These are phyloP conservation scores for Dactylellina sp. DNA, from an alignment of 2,329 filamentous ascomycete species.

Conservation along the genomic window DNA sequence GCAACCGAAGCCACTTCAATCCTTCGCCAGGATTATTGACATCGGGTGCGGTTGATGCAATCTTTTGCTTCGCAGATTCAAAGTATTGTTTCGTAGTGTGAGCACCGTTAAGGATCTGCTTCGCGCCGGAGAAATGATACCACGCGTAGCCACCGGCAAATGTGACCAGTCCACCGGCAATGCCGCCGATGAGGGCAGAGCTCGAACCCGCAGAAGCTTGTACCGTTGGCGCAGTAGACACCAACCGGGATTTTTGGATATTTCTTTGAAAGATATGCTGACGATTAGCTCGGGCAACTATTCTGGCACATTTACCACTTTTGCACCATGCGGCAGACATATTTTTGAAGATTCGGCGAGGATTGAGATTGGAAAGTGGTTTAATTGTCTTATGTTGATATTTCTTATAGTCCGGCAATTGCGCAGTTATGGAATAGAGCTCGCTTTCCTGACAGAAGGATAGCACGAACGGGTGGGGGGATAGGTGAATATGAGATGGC, in stretches of 20 bases:
- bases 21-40: conserved; percentile 17
- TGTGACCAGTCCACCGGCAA: conserved; percentile 12
- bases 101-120: conserved; percentile 1
- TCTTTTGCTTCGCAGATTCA: conserved; percentile 14
- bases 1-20: conserved; percentile 19
- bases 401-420: neutral
- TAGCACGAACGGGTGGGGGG: no score
- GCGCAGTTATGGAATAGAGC: no score
- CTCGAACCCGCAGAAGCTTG: conserved; percentile 3
- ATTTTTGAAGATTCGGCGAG: neutral
- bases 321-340: conserved; percentile 8
- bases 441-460: no score
- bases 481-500: no score
- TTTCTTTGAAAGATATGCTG: conserved; percentile 6
- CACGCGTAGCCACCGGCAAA: conserved; percentile 13
- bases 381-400: neutral
- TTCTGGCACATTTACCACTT: conserved; percentile 1
- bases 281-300: conserved; percentile 10
- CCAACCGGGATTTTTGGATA: neutral
- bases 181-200: conserved; percentile 12
- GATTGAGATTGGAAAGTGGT: neutral
- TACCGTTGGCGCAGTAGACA: neutral
- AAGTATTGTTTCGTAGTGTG: conserved; percentile 19
- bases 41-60: conserved; percentile 15
- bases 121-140: conserved; percentile 17